Evolutionary conservation across 495 filamentous ascomycete genomes (phyloP), one percentile per base, ranked within the genome.

Genomic region (Tetracladium marchalianum): DNA sequence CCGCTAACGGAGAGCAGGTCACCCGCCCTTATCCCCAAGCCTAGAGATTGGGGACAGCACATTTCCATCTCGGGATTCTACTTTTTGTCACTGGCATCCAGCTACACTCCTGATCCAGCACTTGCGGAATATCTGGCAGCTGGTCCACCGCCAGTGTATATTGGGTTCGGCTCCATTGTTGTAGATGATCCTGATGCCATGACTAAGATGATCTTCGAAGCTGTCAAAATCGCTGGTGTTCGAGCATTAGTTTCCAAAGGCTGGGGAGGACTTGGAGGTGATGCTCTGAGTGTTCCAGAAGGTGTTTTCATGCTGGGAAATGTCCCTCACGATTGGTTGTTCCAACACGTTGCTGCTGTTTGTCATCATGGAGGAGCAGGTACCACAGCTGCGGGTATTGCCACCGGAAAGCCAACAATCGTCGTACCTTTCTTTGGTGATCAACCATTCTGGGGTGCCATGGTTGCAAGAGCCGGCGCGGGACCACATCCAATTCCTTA

Each of bases 341-440:
- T 93, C 56, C 62, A 77, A 39, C 77, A 71, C 15, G 85, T 93
- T 0, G 80, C 84, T 0, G 76, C 72, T 39, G 86, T 93, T 1
- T 78, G 87, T 11, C 86, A 93, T 46, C 86, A 90, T 49, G 86
- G 86, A 31, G 86, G 86, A 27, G 86, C 86, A 6, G 86, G 86
- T 22, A 90, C 86, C 9, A 88, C 82, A 9, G 86, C 86, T 2
- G 79, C 78, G 2, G 85, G 86, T 4, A 77, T 92, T 39, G 68
- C 77, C 2, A 62, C 71, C 0, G 84, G 81, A 1, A 73, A 75
- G 32, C 85, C 86, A 3, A 90, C 86, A 0, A 71, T 85, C 1
- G 71, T 92, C 18, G 77, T 92, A 8, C 86, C 86, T 0, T 92
- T 92, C 65, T 90, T 92, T 54, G 86, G 86, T 4, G 86, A 90